These are phyloP conservation scores for Penicillium ochrochloron DNA, from an alignment of 495 filamentous ascomycete species.

Conservation along the genomic window DNA sequence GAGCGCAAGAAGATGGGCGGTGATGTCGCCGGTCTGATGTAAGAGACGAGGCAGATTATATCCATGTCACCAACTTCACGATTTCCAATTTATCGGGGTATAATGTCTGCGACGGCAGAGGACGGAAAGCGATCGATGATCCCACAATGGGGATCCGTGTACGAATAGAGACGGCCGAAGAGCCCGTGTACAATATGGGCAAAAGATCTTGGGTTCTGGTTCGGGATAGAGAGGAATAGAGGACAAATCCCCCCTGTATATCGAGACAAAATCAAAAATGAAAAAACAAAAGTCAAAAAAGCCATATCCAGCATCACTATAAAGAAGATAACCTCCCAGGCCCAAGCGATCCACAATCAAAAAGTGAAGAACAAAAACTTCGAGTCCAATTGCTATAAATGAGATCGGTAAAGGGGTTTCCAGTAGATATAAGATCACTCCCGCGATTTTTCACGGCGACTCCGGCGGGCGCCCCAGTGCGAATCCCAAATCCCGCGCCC, in stretches of 20 bases:
- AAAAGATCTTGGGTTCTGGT: slow-evolving; percentile 22
- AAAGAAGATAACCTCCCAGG: neutral
- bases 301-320: slow-evolving; percentile 2
- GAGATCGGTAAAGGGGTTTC: slow-evolving; percentile 19
- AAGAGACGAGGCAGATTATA: slow-evolving; percentile 6
- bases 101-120: slow-evolving; percentile 8
- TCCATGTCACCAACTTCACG: neutral
- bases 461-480: slow-evolving; percentile 20
- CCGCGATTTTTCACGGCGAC: slow-evolving; percentile 28
- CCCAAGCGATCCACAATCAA: neutral
- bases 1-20: slow-evolving; percentile 52
- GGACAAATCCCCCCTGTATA: slow-evolving; percentile 28
- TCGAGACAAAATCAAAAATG: slow-evolving; percentile 21
- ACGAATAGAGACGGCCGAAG: slow-evolving; percentile 34
- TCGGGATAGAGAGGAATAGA: slow-evolving; percentile 24
- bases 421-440: slow-evolving; percentile 26
- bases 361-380: slow-evolving; percentile 16
- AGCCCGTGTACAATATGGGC: slow-evolving; percentile 39
- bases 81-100: neutral
- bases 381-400: slow-evolving; percentile 36
- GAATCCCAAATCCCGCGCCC: slow-evolving; percentile 17
- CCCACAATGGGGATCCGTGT: slow-evolving; percentile 21
- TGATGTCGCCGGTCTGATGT: slow-evolving; percentile 27
- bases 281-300: slow-evolving; percentile 18
- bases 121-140: slow-evolving; percentile 16